Evolutionary conservation across 2,329 filamentous ascomycete genomes (phyloP).

Genomic region (Ceratocystis destructans): DNA sequence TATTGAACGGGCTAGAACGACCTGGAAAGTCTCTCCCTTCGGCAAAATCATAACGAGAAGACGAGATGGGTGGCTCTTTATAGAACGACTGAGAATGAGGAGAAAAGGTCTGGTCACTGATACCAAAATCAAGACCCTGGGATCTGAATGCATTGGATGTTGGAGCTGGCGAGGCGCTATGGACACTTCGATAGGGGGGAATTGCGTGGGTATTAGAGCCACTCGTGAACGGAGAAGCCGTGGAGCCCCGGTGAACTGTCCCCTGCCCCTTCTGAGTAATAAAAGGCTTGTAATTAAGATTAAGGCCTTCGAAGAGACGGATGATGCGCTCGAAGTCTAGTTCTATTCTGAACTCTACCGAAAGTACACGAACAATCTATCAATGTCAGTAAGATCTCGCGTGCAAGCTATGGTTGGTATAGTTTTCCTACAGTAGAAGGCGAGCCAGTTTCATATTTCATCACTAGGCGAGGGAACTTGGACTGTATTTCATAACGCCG

Average conservation of each 20-base stretch:
- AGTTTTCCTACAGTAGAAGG: conserved; percentile 8
- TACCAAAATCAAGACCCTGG: neutral
- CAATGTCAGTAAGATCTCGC: neutral
- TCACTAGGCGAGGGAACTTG: conserved; percentile 14
- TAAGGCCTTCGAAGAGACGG: conserved; percentile 14
- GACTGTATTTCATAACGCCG: conserved; percentile 18
- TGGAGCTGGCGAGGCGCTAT: conserved; percentile 17
- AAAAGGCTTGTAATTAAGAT: conserved; percentile 15
- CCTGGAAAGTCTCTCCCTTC: neutral
- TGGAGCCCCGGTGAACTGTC: conserved; percentile 10
- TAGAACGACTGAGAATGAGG: neutral
- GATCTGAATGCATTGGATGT: conserved; percentile 6
- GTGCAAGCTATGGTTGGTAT: neutral
- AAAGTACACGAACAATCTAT: conserved; percentile 16
- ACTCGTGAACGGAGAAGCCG: conserved; percentile 12
- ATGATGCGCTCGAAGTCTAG: conserved; percentile 13
- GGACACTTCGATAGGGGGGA: conserved; percentile 6
- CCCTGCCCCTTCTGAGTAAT: conserved; percentile 6
- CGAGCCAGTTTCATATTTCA: conserved; percentile 15
- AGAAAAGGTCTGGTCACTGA: neutral
- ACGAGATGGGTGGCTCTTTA: neutral
- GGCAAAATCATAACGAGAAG: neutral
- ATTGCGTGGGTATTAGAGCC: neutral
- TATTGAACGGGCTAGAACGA: neutral
- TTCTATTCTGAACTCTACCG: conserved; percentile 14